These are phyloP conservation scores for Phoenix roebelenii DNA, from an alignment of 176 grass and related monocot genomes.

Conservation along the genomic window DNA sequence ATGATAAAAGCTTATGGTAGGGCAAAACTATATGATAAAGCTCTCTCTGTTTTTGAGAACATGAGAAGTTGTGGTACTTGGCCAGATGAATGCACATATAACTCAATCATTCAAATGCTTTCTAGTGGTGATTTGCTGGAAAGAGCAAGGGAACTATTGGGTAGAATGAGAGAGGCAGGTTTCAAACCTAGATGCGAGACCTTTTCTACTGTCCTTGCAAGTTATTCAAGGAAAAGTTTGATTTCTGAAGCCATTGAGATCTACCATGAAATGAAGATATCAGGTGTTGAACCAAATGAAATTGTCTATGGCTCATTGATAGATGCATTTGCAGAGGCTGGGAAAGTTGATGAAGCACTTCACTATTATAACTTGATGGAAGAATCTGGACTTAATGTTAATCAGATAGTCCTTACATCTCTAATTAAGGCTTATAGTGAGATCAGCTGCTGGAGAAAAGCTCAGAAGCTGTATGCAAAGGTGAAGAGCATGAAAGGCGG, in stretches of 20 bases:
- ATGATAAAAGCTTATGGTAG: slow-evolving; percentile 62
- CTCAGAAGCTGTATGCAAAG: slow-evolving; percentile 45
- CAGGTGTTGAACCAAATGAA: slow-evolving; percentile 45
- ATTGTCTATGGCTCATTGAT: slow-evolving; percentile 47
- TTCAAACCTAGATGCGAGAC: slow-evolving; percentile 54
- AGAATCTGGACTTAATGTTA: slow-evolving; percentile 41
- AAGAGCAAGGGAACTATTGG: slow-evolving; percentile 38
- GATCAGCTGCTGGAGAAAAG: slow-evolving; percentile 54
- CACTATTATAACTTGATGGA: slow-evolving; percentile 47
- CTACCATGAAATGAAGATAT: slow-evolving; percentile 50
- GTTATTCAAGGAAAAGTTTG: slow-evolving; percentile 34
- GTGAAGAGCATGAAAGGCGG: slow-evolving; percentile 44
- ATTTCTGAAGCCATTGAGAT: slow-evolving; percentile 42
- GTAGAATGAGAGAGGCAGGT: slow-evolving; percentile 48
- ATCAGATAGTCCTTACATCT: slow-evolving; percentile 46
- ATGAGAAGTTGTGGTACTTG: slow-evolving; percentile 42
- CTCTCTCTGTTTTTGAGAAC: slow-evolving; percentile 39
- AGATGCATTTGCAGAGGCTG: slow-evolving; percentile 52
- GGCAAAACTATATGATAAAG: slow-evolving; percentile 52
- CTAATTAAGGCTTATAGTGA: slow-evolving; percentile 60
- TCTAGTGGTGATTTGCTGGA: slow-evolving; percentile 39
- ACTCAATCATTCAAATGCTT: slow-evolving; percentile 78
- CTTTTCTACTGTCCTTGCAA: slow-evolving; percentile 46
- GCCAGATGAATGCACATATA: slow-evolving; percentile 60
- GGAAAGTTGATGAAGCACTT: slow-evolving; percentile 42